phyloP scores from a whole-genome alignment of 1,139 yeast species.

The Yamadazyma buinensis region DNA sequence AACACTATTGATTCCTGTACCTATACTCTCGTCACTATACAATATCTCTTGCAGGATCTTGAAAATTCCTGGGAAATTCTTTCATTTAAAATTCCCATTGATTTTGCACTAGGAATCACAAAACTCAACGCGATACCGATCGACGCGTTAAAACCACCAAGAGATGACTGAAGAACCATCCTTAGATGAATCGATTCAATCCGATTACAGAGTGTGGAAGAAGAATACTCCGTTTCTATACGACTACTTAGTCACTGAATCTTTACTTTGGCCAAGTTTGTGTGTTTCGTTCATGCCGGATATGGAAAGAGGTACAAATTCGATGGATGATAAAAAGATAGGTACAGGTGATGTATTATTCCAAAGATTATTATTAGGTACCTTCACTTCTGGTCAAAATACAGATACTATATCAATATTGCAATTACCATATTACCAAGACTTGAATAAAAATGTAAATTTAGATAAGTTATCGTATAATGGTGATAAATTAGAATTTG shows the following conservation, averaged over 20 bases:
- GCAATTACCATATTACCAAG: conserved; percentile 32
- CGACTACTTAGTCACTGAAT: conserved; percentile 46
- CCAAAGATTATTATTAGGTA: conserved; percentile 39
- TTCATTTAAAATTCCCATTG: no score
- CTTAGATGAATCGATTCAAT: conserved; percentile 26
- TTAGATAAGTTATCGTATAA: conserved; percentile 34
- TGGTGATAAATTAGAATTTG: conserved; percentile 41
- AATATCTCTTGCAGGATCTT: no score
- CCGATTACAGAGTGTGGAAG: conserved; percentile 49
- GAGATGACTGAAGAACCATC: conserved; percentile 8
- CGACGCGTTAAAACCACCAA: no score
- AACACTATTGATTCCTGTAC: no score
- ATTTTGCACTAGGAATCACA: no score
- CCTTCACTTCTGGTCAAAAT: conserved; percentile 44
- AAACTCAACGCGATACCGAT: no score
- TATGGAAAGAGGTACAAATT: conserved; percentile 17
- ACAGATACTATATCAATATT: conserved; percentile 37
- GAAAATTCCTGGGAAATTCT: no score
- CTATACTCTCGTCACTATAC: no score
- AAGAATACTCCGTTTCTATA: conserved; percentile 52
- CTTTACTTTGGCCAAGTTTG: conserved; percentile 54
- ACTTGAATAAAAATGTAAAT: conserved; percentile 29
- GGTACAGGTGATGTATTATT: conserved; percentile 14
- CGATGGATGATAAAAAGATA: background rate
- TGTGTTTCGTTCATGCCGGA: conserved; percentile 57